Evolutionary conservation across 2,329 filamentous ascomycete species (phyloP).

Genomic region (Fusarium brachygibbosum): DNA sequence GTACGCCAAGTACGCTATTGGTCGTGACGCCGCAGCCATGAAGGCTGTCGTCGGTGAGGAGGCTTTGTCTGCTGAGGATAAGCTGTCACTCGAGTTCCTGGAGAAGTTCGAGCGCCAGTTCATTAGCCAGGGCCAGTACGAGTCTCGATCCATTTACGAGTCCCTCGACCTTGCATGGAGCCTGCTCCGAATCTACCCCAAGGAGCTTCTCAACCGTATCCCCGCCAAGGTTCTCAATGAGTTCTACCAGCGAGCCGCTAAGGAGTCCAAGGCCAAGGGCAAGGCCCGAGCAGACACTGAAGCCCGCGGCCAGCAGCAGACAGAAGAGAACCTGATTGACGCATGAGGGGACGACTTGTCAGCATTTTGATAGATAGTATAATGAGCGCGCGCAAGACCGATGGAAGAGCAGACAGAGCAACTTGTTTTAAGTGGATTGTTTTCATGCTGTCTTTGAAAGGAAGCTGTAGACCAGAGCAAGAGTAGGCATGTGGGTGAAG

Average conservation of each 20-base stretch:
- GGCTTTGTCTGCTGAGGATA: slow-evolving; percentile 94
- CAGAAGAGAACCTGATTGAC: slow-evolving; percentile 73
- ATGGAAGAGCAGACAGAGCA: slow-evolving; percentile 44
- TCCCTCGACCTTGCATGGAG: slow-evolving; percentile 97
- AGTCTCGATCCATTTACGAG: slow-evolving; percentile 91
- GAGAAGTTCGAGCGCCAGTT: slow-evolving; percentile 98
- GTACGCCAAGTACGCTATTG: slow-evolving; percentile 99
- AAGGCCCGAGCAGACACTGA: slow-evolving; percentile 64
- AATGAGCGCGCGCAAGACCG: slow-evolving; percentile 45
- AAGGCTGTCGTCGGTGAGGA: slow-evolving; percentile 99
- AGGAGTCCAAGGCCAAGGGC: slow-evolving; percentile 73
- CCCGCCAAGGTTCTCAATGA: slow-evolving; percentile 86
- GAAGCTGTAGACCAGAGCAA: slow-evolving; percentile 39
- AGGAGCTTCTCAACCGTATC: slow-evolving; percentile 97
- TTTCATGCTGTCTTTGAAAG: slow-evolving; percentile 40
- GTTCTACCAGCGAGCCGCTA: slow-evolving; percentile 79
- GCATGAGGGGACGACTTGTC: slow-evolving; percentile 56
- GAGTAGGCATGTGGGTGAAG: slow-evolving; percentile 47
- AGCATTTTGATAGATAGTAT: slow-evolving; percentile 48
- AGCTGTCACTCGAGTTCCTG: slow-evolving; percentile 96
- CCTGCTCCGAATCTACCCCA: slow-evolving; percentile 95
- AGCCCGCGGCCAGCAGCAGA: slow-evolving; percentile 57
- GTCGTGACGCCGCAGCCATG: slow-evolving; percentile 98
- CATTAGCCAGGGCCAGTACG: slow-evolving; percentile 92
- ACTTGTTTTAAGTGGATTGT: slow-evolving; percentile 44